Base-by-base conservation (phyloP, 768 basidiomycete species). In the Tricholoma terreum region DNA sequence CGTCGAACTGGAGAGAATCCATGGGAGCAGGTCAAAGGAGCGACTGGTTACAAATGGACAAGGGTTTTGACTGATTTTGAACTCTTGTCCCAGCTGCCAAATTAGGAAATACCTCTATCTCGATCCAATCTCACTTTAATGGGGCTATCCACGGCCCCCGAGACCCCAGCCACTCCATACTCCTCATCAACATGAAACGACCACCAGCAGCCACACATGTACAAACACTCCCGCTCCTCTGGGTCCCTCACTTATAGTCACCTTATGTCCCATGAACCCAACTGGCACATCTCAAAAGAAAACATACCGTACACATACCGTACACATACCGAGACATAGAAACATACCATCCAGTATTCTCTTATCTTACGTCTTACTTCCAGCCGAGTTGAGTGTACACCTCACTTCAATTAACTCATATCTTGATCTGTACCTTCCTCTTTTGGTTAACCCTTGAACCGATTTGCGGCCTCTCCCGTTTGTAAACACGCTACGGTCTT, bases 1-100 rank as follows among this genome's bases (percentile, higher is more conserved):
- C 70, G 75, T 87, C 84, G 71, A 86, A 89, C 50, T 70, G 63
- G 61, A 77, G 69, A 59, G 77, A 69, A 65, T 79, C 78, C 79
- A 81, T 80, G 57, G 58, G 17, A 9, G 36, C 57, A 56, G 53
- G 57, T 40, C 57, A 59, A 55, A 50, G 38, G 50, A 59, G 50
- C 50, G 50, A 10, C 35, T 33, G 42, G 52, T 58, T 58, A 58
- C 52, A 56, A 61, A 64, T 52, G 54, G 34, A 54, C 46, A 30
- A 49, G 27, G 43, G 46, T 49, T 49, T 49, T 49, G 27, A 49
- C 30, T n/a, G 17, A 10, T 45, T 45, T 6, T 15, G 43, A 15
- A 11, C 14, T 4, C 27, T 30, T n/a, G 9, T 11, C 6, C 22
- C 10, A 15, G 1, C 14, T 46, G 2, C 46, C 24, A 35, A 27